Evolutionary conservation across 1,284 basidiomycete species (phyloP), one percentile per base, ranked within the genome.

Genomic region (Pseudozyma thailandica): DNA sequence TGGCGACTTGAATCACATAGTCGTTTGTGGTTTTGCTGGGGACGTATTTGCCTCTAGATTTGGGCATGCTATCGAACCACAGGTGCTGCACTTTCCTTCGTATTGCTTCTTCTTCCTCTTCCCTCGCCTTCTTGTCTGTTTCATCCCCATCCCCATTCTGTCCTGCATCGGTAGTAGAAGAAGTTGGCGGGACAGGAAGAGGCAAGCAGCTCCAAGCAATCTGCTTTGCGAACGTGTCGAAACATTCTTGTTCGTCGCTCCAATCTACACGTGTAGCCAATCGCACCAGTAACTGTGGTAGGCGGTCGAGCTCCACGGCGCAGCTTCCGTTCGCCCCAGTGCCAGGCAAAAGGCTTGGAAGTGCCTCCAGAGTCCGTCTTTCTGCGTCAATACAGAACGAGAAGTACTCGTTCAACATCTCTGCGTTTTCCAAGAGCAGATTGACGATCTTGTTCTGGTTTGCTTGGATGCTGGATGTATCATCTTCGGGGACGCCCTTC

Each of bases 361-460:
- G 80, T 50, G 87, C 89, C 64, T 90, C 87, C 5, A 98, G 84
- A 12, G 86, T 82, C 0, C 92, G 92, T 0, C 87, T 84, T 0
- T 86, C 84, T 3, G 87, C 86, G 35, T 85, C 83, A 23, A 82
- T 21, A 20, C 53, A 47, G 20, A 98, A 82, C 0, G 89, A 91
- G 79, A 98, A 98, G 84, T 98, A 98, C 76, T 98, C 95, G 9
- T 89, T 85, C 1, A 98, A 85, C 94, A 98, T 97, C 12, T 91
- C 91, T 4, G 90, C 87, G 15, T 88, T 87, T 18, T 83, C 80
- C 9, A 83, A 50, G 9, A 88, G 65, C 3, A 83, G 52, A 0
- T 61, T 35, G 18, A 71, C 54, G 6, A 85, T 80, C 26, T 69
- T 72, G 74, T 83, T 44, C 42, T n/a, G 45, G 15, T 48, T 53